Base-by-base conservation (phyloP, 2,329 filamentous ascomycete species). In the Chrysosporium queenslandicum region DNA sequence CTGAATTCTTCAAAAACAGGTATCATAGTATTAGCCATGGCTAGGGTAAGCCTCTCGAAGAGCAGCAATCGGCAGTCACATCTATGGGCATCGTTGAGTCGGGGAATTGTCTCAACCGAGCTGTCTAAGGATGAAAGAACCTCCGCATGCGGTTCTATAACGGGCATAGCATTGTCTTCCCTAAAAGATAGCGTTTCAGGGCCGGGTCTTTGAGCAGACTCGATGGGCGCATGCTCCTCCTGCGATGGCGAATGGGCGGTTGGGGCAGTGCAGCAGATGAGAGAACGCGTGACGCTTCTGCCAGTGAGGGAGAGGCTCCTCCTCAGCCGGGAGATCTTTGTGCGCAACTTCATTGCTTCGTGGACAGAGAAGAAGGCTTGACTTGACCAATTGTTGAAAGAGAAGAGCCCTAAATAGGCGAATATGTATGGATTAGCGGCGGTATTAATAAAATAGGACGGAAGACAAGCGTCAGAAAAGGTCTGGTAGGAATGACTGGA, bases 1-100 rank as follows among this genome's bases (percentile, higher is more conserved):
- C 16, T 45, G 20, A 51, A 45, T 14, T 45, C 39, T 16, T 51
- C 48, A 23, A 51, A 14, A 3, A 27, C 40, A 16, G 48, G 48
- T 18, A 43, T 25, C 14, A 51, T 8, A 14, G 6, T 42, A 12
- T 43, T 37, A 4, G 29, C 37, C 40, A 51, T 36, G 27, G 34
- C 27, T 23, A 12, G 40, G 16, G 20, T 51, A 6, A 45, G 14
- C n/a, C 40, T 43, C 16, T 45, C 23, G 14, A 45, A 32, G 3
- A 51, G 30, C 6, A 8, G 40, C 3, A 23, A 2, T 16, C 40
- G 40, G 25, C 48, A 51, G 4, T 25, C 29, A 21, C 48, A 51
- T 25, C 30, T 34, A 3, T 34, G 11, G 23, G 18, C 5, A 14
- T 23, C 25, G 25, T 50, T 16, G 3, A 29, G 5, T 32, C 25